Evolutionary conservation across 371 early-diverging fungal species (phyloP).

Genomic region (Dinochytrium kinnereticum): DNA sequence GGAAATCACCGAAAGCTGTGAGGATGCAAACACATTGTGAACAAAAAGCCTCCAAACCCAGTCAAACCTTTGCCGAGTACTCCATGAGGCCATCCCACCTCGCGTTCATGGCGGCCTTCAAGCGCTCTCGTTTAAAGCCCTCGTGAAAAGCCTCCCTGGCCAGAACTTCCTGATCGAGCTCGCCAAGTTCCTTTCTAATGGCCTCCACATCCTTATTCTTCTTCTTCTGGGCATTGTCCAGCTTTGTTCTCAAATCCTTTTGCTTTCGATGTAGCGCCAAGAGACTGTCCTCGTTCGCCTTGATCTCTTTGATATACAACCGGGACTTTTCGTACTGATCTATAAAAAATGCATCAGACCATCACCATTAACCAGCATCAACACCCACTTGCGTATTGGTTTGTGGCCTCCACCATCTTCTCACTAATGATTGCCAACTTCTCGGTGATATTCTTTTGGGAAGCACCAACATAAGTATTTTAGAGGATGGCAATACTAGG

Average conservation of each 20-base stretch:
- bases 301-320: conserved; percentile 30
- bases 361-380: not conserved
- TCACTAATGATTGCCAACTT: not conserved
- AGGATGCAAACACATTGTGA: not conserved
- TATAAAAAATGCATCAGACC: not conserved
- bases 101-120: conserved; percentile 15
- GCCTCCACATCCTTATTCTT: conserved; percentile 23
- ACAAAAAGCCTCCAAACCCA: not conserved
- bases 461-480: not conserved
- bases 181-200: conserved; percentile 26
- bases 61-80: conserved; percentile 32
- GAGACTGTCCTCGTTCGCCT: conserved; percentile 20
- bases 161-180: conserved; percentile 38
- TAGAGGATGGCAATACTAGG: not conserved
- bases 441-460: conserved; percentile 31
- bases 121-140: conserved; percentile 31
- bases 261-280: conserved; percentile 28
- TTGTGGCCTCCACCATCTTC: conserved; percentile 11
- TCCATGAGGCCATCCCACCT: conserved; percentile 37
- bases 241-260: conserved; percentile 29
- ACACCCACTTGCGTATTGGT: not conserved
- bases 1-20: conserved; percentile 30
- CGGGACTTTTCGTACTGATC: conserved; percentile 28
- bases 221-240: conserved; percentile 29
- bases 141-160: conserved; percentile 28